phyloP scores from a whole-genome alignment of 345 rosid species.

The Xanthoceras sorbifolium region DNA sequence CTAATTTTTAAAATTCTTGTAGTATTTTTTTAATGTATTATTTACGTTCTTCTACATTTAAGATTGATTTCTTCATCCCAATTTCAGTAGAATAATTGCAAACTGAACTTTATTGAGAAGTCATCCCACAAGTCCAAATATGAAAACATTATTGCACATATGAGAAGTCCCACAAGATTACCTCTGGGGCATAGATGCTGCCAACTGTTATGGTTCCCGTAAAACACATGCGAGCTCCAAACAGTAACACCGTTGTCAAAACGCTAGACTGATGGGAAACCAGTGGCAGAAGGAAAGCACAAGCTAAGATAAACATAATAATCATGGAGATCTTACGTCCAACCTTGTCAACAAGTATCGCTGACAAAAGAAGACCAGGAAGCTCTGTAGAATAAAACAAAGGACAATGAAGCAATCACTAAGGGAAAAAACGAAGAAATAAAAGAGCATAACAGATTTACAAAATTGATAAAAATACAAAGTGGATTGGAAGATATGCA shows the following conservation, averaged over 20 bases:
- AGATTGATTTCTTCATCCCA: neutral
- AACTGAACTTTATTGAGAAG: neutral
- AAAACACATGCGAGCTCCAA: slow-evolving; percentile 64
- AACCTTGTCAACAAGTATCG: slow-evolving; percentile 51
- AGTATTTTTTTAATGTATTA: neutral
- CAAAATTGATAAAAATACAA: neutral
- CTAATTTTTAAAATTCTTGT: neutral
- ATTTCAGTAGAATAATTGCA: neutral
- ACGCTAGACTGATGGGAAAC: slow-evolving; percentile 39
- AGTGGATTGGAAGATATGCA: neutral
- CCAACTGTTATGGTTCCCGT: slow-evolving; percentile 50
- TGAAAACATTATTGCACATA: neutral
- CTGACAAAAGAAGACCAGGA: slow-evolving; percentile 64
- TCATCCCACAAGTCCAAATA: neutral
- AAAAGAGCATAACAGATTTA: neutral
- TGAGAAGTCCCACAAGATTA: slow-evolving; percentile 8
- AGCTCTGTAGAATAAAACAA: slow-evolving; percentile 38
- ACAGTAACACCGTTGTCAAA: slow-evolving; percentile 48
- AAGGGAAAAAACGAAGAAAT: neutral
- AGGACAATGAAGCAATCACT: neutral
- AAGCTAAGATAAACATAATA: slow-evolving; percentile 42
- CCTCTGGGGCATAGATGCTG: slow-evolving; percentile 68
- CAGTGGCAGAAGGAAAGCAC: slow-evolving; percentile 52
- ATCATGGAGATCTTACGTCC: slow-evolving; percentile 63
- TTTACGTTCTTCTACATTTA: neutral